A percentile compares a stretch with the other conserved stretches of the same genome.
These are phyloP conservation scores for Gaeumannomyces tritici DNA, from an alignment of 2,329 filamentous ascomycete species.

Conservation along the genomic window DNA sequence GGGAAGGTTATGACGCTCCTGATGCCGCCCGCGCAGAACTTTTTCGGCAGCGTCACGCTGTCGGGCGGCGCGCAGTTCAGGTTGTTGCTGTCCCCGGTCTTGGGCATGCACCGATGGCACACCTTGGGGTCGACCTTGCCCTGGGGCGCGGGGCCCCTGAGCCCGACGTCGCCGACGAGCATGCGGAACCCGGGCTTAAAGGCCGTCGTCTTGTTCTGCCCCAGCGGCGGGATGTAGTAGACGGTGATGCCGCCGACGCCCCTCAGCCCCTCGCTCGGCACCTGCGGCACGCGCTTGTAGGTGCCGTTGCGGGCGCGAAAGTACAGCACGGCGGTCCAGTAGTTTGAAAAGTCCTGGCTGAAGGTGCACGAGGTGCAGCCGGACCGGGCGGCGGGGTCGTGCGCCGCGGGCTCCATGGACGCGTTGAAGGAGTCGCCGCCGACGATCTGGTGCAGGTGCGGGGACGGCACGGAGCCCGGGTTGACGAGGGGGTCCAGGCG, in stretches of 20 bases:
- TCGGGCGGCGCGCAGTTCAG: slow-evolving; percentile 6
- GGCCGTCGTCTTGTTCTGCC: slow-evolving; percentile 21
- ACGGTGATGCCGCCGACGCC: slow-evolving; percentile 23
- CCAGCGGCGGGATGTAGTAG: slow-evolving; percentile 24
- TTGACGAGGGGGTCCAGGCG: slow-evolving; percentile 2
- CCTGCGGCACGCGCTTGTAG: slow-evolving; percentile 21
- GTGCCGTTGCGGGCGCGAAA: slow-evolving; percentile 24
- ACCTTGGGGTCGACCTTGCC: slow-evolving; percentile 4
- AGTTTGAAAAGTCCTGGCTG: slow-evolving; percentile 22
- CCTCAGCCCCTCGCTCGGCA: slow-evolving; percentile 18
- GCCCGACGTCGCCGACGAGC: slow-evolving; percentile 18
- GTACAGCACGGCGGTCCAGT: slow-evolving; percentile 26
- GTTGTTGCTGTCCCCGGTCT: slow-evolving; percentile 4
- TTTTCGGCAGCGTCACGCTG: slow-evolving; percentile 6
- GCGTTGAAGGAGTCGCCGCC: slow-evolving; percentile 3
- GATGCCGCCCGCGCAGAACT: slow-evolving; percentile 7
- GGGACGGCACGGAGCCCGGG: neutral
- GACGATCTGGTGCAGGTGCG: slow-evolving; percentile 2
- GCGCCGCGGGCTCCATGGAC: slow-evolving; percentile 2
- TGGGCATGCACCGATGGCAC: slow-evolving; percentile 6
- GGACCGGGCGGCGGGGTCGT: slow-evolving; percentile 14
- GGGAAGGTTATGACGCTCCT: slow-evolving; percentile 8
- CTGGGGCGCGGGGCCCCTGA: neutral
- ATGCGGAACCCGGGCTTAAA: slow-evolving; percentile 26
- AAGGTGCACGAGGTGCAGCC: slow-evolving; percentile 29